Evolutionary conservation across 2,329 filamentous ascomycete genomes (phyloP).

Genomic region (Beauveria sp.): DNA sequence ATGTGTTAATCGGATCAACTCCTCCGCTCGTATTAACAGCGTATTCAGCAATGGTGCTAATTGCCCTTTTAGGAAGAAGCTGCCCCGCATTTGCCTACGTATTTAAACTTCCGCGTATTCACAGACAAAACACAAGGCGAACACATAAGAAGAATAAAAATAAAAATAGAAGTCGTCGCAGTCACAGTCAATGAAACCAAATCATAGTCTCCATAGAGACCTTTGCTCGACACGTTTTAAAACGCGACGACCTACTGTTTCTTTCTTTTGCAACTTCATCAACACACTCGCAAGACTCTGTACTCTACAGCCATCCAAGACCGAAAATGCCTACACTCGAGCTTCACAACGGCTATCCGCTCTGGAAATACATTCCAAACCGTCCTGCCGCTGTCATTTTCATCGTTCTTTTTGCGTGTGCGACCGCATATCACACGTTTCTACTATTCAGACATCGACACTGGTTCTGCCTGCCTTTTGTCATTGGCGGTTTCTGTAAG

Average conservation of each 20-base stretch:
- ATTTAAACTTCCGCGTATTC: neutral
- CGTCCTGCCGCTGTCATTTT: slow-evolving; percentile 39
- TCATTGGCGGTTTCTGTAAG: slow-evolving; percentile 38
- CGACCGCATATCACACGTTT: slow-evolving; percentile 33
- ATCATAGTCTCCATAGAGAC: too few relatives aligned
- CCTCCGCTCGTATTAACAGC: neutral
- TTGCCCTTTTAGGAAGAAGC: neutral
- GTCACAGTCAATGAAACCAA: neutral
- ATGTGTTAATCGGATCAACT: too few relatives aligned
- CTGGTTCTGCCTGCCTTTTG: slow-evolving; percentile 42
- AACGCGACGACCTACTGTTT: too few relatives aligned
- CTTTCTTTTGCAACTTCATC: too few relatives aligned
- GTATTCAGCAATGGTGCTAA: neutral
- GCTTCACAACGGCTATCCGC: slow-evolving; percentile 18
- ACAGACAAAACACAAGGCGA: neutral
- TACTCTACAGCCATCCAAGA: neutral
- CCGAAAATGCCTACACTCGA: slow-evolving; percentile 18
- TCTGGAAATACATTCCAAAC: slow-evolving; percentile 30
- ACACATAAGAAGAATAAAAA: neutral
- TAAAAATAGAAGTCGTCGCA: neutral
- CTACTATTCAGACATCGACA: slow-evolving; percentile 34
- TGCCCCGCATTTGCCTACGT: neutral
- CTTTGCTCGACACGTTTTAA: too few relatives aligned
- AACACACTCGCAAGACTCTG: too few relatives aligned
- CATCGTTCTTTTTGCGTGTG: slow-evolving; percentile 32